Base-by-base conservation (phyloP, 1,284 basidiomycete species). In the Paramarasmius palmivorus region DNA sequence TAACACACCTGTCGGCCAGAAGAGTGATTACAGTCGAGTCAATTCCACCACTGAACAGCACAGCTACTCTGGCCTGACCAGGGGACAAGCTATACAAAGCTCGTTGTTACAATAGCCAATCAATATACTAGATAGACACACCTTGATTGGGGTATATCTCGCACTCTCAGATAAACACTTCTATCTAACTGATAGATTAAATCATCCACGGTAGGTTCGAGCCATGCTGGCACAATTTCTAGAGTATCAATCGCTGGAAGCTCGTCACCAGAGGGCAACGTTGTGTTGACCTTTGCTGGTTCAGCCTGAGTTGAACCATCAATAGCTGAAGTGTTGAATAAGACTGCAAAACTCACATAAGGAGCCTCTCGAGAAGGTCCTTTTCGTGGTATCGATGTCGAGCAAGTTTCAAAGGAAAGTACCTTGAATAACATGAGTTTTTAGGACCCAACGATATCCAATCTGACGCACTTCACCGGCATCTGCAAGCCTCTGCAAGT, bases 41-140 rank as follows among this genome's bases (percentile, higher is more conserved):
- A 32, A 99, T 91, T 0, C 96, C 96, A 22, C 96, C 96, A 19
- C 95, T 98, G 69, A 99, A 99, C 4, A 99, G 78, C 6, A 99
- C 77, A 2, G 91, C 94, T 0, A 97, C 77, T 53, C 86, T 81
- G 0, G 91, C 65, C 2, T 72, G 73, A 49, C 62, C 52, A 4
- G 50, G 37, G 2, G 46, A 23, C 6, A 12, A 32, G 12, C 29
- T 32, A 32, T 12, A 32, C 12, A n/a, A n/a, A 12, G 6, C 7
- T 32, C 29, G 7, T 6, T 32, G 12, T 32, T 12, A 32, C 12
- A 32, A 6, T 12, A 32, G 29, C 7, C 29, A 12, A 6, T 32
- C 7, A 32, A 6, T 6, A 32, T 32, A 32, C 12, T 12, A 12
- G 12, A 12, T 15, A 29, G 6, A 66, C 75, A 58, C 59, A 79